phyloP scores from a whole-genome alignment of 345 rosid species.

The Carallia pectinifolia region DNA sequence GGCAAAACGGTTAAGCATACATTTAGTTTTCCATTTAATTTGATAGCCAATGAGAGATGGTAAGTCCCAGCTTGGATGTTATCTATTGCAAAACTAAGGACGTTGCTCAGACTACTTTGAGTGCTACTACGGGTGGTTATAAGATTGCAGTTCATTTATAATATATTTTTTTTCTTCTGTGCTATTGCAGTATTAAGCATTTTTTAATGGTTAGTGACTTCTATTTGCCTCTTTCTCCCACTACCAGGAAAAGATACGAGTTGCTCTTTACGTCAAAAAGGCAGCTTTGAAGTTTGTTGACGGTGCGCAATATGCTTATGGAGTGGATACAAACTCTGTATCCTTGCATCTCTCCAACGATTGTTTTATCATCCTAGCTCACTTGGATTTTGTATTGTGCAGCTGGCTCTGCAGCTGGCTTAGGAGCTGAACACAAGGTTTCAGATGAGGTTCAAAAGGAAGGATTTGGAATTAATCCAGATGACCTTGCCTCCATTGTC shows the following conservation, averaged over 20 bases:
- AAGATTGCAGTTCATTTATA: neutral
- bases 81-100: neutral
- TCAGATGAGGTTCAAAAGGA: constrained; percentile 57
- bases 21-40: too few relatives aligned
- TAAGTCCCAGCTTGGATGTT: too few relatives aligned
- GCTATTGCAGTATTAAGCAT: neutral
- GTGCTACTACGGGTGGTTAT: neutral
- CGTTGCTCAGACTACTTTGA: neutral
- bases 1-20: too few relatives aligned
- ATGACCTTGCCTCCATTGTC: constrained; percentile 69
- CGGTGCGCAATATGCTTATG: constrained; percentile 48
- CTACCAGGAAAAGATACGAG: constrained; percentile 84
- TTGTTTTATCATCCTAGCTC: neutral
- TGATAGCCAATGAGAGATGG: too few relatives aligned
- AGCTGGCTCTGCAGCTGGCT: constrained; percentile 40
- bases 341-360: neutral
- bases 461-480: constrained; percentile 64
- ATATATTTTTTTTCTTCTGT: neutral
- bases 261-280: constrained; percentile 84
- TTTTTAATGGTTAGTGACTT: constrained; percentile 8
- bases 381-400: constrained; percentile 20
- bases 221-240: constrained; percentile 17
- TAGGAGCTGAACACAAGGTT: constrained; percentile 45
- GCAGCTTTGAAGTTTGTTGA: constrained; percentile 89
- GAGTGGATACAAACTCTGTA: neutral